Evolutionary conservation across 805 yeast species (phyloP), one percentile per base, ranked within the genome.

Genomic region (Sugiyamaella marilandica): DNA sequence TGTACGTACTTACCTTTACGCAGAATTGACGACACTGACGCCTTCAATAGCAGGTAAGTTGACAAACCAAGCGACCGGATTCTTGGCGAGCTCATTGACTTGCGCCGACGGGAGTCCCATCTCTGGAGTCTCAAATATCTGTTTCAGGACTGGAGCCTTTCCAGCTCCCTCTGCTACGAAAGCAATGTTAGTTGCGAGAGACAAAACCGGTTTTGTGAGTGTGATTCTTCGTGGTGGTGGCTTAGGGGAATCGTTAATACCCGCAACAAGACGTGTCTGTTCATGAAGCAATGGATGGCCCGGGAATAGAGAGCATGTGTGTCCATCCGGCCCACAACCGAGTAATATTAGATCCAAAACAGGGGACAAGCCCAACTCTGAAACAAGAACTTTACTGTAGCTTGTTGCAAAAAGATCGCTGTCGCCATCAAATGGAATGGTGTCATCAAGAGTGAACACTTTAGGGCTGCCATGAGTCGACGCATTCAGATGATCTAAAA

Each of bases 261-360:
- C 70, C 9, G 91, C 81, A 53, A 90, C 83, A 41, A 70, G 68
- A 55, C 74, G 71, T 9, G 66, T 47, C 26, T 71, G 67, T 65
- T 85, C 92, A 35, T 76, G 58, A 52, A 90, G 74, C 62, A 88
- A 75, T 55, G 68, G 62, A 67, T 89, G 96, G 36, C 85, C 90
- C 10, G 97, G 97, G 79, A 90, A 90, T 57, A 90, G 74, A 0
- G 97, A 90, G 72, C 96, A 87, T 4, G 96, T 90, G 69, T 90
- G 97, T 36, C 97, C 97, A 64, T 90, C 97, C 34, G 97, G 97
- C 7, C 97, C 97, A 67, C 94, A 86, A 19, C 97, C 97, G 57
- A 90, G 75, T 52, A 89, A 72, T 19, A 90, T 72, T 61, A 89
- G 72, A 68, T 90, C 96, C 32, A 80, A 62, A 1, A 58, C 50